Percentiles rank a stretch among this genome's conserved stretches.
Evolutionary conservation across 2,329 filamentous ascomycete species (phyloP).

Genomic region (Dactylonectria macrodidyma): DNA sequence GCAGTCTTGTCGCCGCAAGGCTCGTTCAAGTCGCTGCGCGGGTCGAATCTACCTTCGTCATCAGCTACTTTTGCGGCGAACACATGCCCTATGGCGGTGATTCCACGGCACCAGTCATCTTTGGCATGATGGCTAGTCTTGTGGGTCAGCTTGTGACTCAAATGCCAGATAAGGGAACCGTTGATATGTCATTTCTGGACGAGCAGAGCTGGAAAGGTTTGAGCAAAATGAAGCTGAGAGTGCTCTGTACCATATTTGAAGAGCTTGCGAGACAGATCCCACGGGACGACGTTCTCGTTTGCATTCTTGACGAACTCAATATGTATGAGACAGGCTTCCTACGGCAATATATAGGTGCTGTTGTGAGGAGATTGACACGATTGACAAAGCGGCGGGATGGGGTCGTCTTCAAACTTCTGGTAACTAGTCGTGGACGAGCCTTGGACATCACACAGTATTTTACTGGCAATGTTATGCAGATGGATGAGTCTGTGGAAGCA

Average conservation of each 20-base stretch:
- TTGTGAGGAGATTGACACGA: neutral
- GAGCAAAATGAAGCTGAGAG: neutral
- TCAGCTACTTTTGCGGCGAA: slow-evolving; percentile 7
- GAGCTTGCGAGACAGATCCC: neutral
- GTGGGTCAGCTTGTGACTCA: neutral
- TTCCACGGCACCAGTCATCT: neutral
- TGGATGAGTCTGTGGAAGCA: neutral
- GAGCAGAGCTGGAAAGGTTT: neutral
- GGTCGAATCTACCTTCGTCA: neutral
- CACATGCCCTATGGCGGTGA: neutral
- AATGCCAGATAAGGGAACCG: neutral
- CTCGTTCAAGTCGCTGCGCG: neutral
- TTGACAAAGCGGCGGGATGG: neutral
- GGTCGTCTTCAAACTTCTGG: slow-evolving; percentile 6
- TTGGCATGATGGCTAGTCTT: slow-evolving; percentile 3
- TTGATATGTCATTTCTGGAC: slow-evolving; percentile 3
- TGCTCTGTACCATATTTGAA: neutral
- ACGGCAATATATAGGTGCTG: neutral
- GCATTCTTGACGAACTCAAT: slow-evolving; percentile 6
- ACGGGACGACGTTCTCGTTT: neutral
- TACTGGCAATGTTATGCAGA: neutral
- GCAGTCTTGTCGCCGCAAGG: slow-evolving; percentile 23
- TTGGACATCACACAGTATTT: neutral
- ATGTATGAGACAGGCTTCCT: slow-evolving; percentile 10
- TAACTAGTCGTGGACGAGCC: slow-evolving; percentile 4